Base-by-base conservation (phyloP, 2,329 filamentous ascomycete genomes). In the Emergomyces orientalis region DNA sequence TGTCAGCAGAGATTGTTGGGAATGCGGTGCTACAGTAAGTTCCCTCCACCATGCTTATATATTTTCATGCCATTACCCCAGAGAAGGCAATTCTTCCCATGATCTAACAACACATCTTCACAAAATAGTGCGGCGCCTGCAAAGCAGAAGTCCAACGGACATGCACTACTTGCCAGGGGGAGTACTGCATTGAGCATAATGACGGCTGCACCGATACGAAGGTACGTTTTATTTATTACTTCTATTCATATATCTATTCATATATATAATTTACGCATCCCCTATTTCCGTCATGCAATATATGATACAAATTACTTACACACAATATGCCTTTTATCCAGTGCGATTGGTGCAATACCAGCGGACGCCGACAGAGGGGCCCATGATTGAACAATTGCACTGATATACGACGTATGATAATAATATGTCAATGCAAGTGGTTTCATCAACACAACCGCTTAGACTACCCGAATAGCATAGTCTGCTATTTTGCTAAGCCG, bases 121-220 rank as follows among this genome's bases (percentile, higher is more conserved):
- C 22, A n/a, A n/a, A 51, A 43, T 66, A 91, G 87, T 96, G 92
- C 73, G 82, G 84, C 59, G 82, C 84, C 47, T 97, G 92, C 76
- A 90, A 91, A 70, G 78, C 83, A 32, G 76, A 81, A 52, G 90
- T 87, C 32, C 89, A 93, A 70, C 83, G 86, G 55, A 82, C 79
- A 41, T 97, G 92, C 73, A 82, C 79, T 65, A 82, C 82, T 63
- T 96, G 92, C 74, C 82, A 82, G 51, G 88, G 88, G 62, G 89
- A 89, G 60, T 96, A 95, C 73, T 97, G 92, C 74, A 82, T 88
- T 64, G 82, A 88, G 62, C 90, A 96, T 72, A 91, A 95, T 68
- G 89, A 91, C 67, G 89, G 90, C 19, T 93, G 88, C 49, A 89
- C 87, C 14, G 76, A 81, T n/a, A 86, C 81, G 71, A 78, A 75